These are phyloP conservation scores for Rhizopogon sp. DNA, from an alignment of 768 basidiomycete genomes.

Conservation along the genomic window DNA sequence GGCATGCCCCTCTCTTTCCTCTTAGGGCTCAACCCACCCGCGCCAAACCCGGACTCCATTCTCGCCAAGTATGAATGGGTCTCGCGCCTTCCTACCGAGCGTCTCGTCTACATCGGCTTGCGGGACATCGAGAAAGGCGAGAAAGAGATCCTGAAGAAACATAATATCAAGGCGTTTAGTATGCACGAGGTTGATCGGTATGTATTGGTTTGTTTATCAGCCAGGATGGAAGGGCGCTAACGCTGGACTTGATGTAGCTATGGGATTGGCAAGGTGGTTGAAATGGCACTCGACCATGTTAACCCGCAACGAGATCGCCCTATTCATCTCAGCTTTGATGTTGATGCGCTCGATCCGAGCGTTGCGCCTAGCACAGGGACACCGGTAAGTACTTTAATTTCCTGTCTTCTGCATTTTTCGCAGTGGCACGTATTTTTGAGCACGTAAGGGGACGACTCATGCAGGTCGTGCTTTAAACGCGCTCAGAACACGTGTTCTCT, in stretches of 20 bases:
- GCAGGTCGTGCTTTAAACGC: neutral
- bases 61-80: conserved; percentile 46
- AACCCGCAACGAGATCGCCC: conserved; percentile 81
- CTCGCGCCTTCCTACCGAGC: conserved; percentile 60
- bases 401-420: neutral
- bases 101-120: conserved; percentile 94
- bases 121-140: conserved; percentile 90
- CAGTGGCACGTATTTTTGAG: neutral
- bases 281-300: conserved; percentile 82
- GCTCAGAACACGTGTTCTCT: neutral
- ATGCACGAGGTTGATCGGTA: conserved; percentile 84
- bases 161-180: conserved; percentile 80
- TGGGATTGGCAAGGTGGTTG: conserved; percentile 70
- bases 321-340: conserved; percentile 97
- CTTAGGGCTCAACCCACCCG: conserved; percentile 38
- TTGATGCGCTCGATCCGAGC: conserved; percentile 95
- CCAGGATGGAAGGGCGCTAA: conserved; percentile 35
- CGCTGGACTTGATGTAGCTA: neutral
- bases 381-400: conserved; percentile 46
- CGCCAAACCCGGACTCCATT: conserved; percentile 14
- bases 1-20: conserved; percentile 98
- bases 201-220: conserved; percentile 32
- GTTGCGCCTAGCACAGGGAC: conserved; percentile 67
- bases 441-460: neutral
- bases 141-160: conserved; percentile 76